Conservation (phyloP, 2,329 filamentous ascomycete species). For the Helotiales sp. region DNA sequence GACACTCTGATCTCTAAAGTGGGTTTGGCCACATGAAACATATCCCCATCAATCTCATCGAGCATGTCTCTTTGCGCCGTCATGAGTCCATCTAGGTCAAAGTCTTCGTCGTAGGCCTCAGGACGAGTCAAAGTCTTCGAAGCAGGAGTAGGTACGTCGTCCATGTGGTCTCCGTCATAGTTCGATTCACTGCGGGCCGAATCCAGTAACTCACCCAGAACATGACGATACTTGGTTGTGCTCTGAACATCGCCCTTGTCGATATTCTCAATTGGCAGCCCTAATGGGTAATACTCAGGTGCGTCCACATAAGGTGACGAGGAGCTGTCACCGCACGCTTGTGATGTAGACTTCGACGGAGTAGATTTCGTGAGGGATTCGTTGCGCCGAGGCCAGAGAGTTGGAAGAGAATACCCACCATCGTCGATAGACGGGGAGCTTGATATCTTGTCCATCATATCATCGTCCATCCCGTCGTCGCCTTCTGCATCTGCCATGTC, state of each 20-base stretch:
- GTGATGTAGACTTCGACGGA: constrained; percentile 26
- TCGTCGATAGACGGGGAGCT: constrained; percentile 99
- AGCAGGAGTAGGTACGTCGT: constrained; percentile 7
- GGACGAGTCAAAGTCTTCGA: neutral
- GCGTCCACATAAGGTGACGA: constrained; percentile 34
- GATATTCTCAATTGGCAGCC: constrained; percentile 18
- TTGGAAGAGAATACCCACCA: constrained; percentile 69
- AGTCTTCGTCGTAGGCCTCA: constrained; percentile 23
- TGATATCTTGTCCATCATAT: constrained; percentile 98
- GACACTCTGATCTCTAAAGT: neutral
- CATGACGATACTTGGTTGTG: constrained; percentile 41
- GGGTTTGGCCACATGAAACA: neutral
- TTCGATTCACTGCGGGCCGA: constrained; percentile 25
- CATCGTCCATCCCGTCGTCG: constrained; percentile 75
- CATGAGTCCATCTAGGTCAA: constrained; percentile 19
- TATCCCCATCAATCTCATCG: neutral
- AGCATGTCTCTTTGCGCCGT: constrained; percentile 5
- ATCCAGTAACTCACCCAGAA: constrained; percentile 48
- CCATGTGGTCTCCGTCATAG: constrained; percentile 55
- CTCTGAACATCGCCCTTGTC: constrained; percentile 29
- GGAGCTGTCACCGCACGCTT: constrained; percentile 35
- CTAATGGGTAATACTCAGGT: constrained; percentile 30
- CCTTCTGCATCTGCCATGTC: constrained; percentile 68
- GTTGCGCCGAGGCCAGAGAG: constrained; percentile 31
- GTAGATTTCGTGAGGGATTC: constrained; percentile 27